phyloP scores from a whole-genome alignment of 2,329 filamentous ascomycete genomes.

The Pyricularia grisea region DNA sequence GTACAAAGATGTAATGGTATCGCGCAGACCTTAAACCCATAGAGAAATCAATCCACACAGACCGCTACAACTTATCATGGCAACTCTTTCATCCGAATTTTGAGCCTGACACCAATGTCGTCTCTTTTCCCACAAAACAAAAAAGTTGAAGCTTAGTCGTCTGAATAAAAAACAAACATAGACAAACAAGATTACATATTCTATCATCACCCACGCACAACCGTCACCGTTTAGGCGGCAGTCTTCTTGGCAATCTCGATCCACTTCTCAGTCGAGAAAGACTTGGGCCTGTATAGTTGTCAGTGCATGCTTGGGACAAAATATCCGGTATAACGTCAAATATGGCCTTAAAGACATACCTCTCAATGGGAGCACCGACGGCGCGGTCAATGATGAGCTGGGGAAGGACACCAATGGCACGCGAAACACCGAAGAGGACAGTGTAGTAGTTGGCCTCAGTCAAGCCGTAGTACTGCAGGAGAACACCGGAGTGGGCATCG shows the following conservation, averaged over 20 bases:
- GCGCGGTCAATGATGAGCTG: slow-evolving; percentile 99
- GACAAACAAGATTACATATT: slow-evolving; percentile 5
- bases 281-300: slow-evolving; percentile 60
- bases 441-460: slow-evolving; percentile 99
- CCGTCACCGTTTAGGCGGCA: slow-evolving; percentile 49
- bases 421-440: slow-evolving; percentile 96
- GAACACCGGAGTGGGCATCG: slow-evolving; percentile 96
- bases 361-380: slow-evolving; percentile 92
- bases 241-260: slow-evolving; percentile 80
- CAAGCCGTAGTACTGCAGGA: slow-evolving; percentile 98
- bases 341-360: slow-evolving; percentile 27
- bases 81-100: slow-evolving; percentile 3
- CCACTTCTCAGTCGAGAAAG: slow-evolving; percentile 95
- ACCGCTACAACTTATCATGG: slow-evolving; percentile 3
- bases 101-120: slow-evolving; percentile 1
- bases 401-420: slow-evolving; percentile 94
- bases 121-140: neutral
- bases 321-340: neutral
- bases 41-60: slow-evolving; percentile 5
- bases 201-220: neutral
- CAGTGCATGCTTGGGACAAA: slow-evolving; percentile 4
- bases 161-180: slow-evolving; percentile 7
- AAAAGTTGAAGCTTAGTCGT: neutral
- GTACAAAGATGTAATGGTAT: slow-evolving; percentile 5
- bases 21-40: slow-evolving; percentile 3